phyloP scores from a whole-genome alignment of 768 basidiomycete genomes.

The Russula foetens region DNA sequence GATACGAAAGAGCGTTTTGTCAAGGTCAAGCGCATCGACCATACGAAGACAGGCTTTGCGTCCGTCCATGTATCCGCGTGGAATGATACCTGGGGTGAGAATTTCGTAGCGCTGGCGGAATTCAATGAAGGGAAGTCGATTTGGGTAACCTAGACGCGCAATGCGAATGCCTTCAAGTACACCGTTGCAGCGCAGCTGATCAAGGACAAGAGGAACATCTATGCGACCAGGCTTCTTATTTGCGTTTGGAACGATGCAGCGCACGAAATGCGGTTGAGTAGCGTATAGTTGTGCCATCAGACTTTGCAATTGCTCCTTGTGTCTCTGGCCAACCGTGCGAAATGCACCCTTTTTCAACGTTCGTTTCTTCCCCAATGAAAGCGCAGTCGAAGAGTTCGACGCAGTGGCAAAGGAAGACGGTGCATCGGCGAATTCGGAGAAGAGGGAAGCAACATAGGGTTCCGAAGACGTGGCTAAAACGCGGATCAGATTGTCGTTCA shows the following conservation, averaged over 20 bases:
- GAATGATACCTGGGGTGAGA: conserved; percentile 87
- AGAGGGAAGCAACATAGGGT: conserved; percentile 72
- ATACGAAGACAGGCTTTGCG: conserved; percentile 89
- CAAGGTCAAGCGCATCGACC: conserved; percentile 83
- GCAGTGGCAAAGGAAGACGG: conserved; percentile 28
- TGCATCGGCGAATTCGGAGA: conserved; percentile 66
- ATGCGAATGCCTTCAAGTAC: conserved; percentile 98
- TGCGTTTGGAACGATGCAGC: conserved; percentile 94
- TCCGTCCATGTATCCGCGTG: conserved; percentile 96
- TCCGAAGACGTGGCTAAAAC: conserved; percentile 80
- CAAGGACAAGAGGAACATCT: conserved; percentile 90
- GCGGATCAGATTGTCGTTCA: conserved; percentile 92
- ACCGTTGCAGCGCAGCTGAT: conserved; percentile 97
- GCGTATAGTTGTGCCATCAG: conserved; percentile 87
- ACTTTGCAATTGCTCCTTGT: conserved; percentile 90
- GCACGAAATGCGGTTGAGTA: conserved; percentile 96
- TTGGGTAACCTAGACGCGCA: conserved; percentile 94
- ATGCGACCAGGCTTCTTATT: conserved; percentile 87
- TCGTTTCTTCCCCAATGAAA: conserved; percentile 53
- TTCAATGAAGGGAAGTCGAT: conserved; percentile 92
- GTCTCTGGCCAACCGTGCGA: conserved; percentile 89
- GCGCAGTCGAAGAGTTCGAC: conserved; percentile 37
- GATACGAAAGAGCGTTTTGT: conserved; percentile 76
- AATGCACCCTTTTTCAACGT: conserved; percentile 92
- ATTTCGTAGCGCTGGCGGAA: conserved; percentile 97